Base-by-base conservation (phyloP, 805 yeast genomes). In the Starmerella riodocensis region DNA sequence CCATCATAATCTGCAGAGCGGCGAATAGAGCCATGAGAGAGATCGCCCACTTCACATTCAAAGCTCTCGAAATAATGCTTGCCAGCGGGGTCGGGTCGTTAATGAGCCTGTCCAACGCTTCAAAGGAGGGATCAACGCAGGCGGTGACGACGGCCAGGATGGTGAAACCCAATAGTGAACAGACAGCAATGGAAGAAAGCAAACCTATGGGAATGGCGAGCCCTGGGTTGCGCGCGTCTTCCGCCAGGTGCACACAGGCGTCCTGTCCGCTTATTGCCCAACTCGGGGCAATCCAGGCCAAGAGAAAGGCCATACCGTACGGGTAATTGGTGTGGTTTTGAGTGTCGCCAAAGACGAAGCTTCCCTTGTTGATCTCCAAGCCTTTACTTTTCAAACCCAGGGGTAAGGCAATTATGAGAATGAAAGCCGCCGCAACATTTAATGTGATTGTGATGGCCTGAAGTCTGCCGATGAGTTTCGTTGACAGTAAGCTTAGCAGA, bases 201-300 rank as follows among this genome's bases (percentile, higher is more conserved):
- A 78, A 76, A 30, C 81, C 83, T 34, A 70, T 58, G 4, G 84
- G 83, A 4, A 75, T 76, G 13, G 78, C 71, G 38, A 62, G 63
- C 4, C 73, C 63, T 21, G 83, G 78, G 52, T 74, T 70, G 37
- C 63, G 61, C 23, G 78, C 78, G 55, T 77, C 84, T 54, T 77
- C 85, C 18, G 77, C 64, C 71, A 75, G 71, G 60, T 78, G 83
- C 39, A 77, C 73, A 51, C 78, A 73, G 7, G 78, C 70, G 54
- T 77, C 84, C 55, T 75, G 76, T 0, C 78, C 74, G 22, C 80
- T 79, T 53, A 77, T 76, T 14, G 81, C 75, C 85, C 86, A 78
- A 41, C 76, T 69, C 2, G 76, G 74, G 1, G 82, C 76, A 71
- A 74, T 66, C 66, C 74, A 70, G 48, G 74, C 55, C 43, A 65